A percentile compares a stretch with the other conserved stretches of the same genome.
Conservation (phyloP, 805 yeast species). For the Monosporozyma aerobia region DNA sequence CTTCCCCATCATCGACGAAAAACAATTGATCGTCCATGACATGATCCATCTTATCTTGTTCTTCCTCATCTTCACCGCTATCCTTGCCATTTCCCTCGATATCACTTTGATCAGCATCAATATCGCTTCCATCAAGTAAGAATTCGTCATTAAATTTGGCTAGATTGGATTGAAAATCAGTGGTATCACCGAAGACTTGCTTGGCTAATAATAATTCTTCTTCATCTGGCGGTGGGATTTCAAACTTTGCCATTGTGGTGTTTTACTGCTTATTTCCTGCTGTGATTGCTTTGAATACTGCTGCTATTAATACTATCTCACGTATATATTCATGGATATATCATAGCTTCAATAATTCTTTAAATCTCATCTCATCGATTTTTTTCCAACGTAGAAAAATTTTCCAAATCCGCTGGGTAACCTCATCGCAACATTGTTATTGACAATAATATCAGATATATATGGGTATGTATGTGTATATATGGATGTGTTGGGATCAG, state of each 20-base stretch:
- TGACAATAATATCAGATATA: not conserved
- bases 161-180: conserved; percentile 50
- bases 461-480: no score
- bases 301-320: no score
- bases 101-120: conserved; percentile 9
- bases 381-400: not conserved
- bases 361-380: conserved; percentile 2
- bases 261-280: no score
- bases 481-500: not conserved
- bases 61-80: conserved; percentile 20
- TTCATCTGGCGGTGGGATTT: conserved; percentile 62
- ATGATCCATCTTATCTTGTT: conserved; percentile 23
- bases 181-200: conserved; percentile 77
- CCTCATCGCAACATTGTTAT: not conserved
- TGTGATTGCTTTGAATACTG: not conserved
- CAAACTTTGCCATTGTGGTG: not conserved
- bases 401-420: conserved; percentile 1
- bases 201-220: conserved; percentile 76
- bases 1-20: conserved; percentile 25
- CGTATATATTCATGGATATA: no score
- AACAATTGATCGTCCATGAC: conserved; percentile 27
- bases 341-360: not conserved
- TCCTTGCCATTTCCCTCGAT: not conserved
- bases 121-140: conserved; percentile 33
- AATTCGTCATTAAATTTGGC: conserved; percentile 44